Base-by-base conservation (phyloP, 352 stramenopile species). In the Phytophthora sp. region DNA sequence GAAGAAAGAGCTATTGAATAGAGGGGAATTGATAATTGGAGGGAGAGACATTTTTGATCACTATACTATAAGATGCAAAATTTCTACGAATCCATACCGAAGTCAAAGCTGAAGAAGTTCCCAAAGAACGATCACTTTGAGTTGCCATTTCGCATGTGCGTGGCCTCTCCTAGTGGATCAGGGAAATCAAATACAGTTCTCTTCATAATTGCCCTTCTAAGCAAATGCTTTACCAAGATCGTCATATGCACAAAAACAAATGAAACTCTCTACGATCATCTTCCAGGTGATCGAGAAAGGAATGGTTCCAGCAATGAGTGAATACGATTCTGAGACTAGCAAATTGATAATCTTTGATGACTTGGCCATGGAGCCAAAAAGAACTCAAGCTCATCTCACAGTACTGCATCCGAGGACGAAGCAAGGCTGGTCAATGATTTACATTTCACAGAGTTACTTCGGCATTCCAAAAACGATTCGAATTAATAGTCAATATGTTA, bases 31-130 rank as follows among this genome's bases (percentile, higher is more conserved):
- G 34, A 39, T 39, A 21, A 7, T 60, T 30, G 50, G 38, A 23
- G 50, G 61, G 74, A 62, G 44, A 57, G 24, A 62, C 53, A 49
- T 65, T 58, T 65, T 55, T 39, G 38, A 42, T 58, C 31, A 32
- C 37, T 58, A 54, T 66, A 28, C 30, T 34, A 46, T 45, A 58
- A 15, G 28, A 66, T 54, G 57, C 48, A 50, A 27, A 59, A 59
- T 8, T 66, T 59, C 38, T 66, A 66, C 24, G 38, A 59, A 41
- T 49, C 26, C 0, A 66, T 66, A 11, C 28, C 41, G 4, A 65
- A 58, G n/a, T 23, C 24, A 15, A 59, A 58, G 48, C 39, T 66
- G 12, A 59, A 66, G 41, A 55, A 50, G 17, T 66, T 38, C 24
- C 27, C 49, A 0, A 60, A 59, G 32, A 56, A 66, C 31, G 30